Evolutionary conservation across 257 asterid genomes (phyloP), one percentile per base, ranked within the genome.

Genomic region (Jacaranda copaia): DNA sequence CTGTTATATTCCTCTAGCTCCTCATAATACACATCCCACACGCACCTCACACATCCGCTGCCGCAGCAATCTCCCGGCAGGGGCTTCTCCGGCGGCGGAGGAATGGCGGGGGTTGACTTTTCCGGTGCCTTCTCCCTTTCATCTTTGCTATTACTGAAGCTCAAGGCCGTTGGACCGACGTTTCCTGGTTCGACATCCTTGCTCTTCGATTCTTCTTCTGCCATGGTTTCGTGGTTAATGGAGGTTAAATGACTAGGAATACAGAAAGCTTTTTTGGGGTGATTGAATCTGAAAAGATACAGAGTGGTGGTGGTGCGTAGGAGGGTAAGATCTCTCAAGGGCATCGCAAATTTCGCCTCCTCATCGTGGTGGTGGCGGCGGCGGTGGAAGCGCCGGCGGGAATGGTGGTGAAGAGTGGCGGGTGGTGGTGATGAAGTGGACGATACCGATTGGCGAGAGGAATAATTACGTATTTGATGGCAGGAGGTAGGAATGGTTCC

Each of bases 11-110:
- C 97, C 46, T 91, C 97, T 51, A 91, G 93, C 81, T 91, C 97
- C 19, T 89, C 97, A 43, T 85, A 91, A 70, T 91, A 91, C 8
- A 83, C 62, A 59, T 91, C 97, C 97, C 97, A 91, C 35, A 91
- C 95, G 82, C 97, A 91, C 76, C 89, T 83, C 46, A 91, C 88
- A 71, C 97, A 91, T 63, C 97, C 97, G 82, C 90, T 89, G 68
- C 92, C 97, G 82, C 95, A 91, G 80, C 97, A 91, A 83, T 89
- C 95, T 65, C 88, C 95, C 42, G 95, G 91, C 83, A 89, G 43
- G 65, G 97, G 97, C 87, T 88, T 91, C 87, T 91, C 95, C 80
- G 95, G 96, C 76, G 90, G 93, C 74, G 93, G 85, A n/a, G 89
- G 91, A 70, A 75, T 20, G 4, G 68, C 4, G 5, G 83, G 73